phyloP scores from a whole-genome alignment of 2,329 filamentous ascomycete species.

The Cordyceps farinosa region DNA sequence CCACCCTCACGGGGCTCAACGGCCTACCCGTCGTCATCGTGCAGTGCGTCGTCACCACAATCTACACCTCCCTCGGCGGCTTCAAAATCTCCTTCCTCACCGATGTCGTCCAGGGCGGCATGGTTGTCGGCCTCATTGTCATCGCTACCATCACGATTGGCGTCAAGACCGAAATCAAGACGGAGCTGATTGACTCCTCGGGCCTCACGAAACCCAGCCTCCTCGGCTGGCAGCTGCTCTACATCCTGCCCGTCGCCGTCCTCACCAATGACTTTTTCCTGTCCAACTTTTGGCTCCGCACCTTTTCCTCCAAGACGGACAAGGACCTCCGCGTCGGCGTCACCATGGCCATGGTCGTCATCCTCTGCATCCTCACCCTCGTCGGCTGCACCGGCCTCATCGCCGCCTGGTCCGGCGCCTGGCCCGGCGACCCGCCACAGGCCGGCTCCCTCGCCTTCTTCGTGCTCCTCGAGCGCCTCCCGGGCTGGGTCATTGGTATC shows the following conservation, averaged over 20 bases:
- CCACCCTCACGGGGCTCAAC: conserved; percentile 68
- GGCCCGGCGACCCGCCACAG: conserved; percentile 56
- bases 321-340: conserved; percentile 73
- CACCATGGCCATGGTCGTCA: conserved; percentile 60
- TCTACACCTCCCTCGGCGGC: conserved; percentile 79
- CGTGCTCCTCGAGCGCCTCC: conserved; percentile 66
- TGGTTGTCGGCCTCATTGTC: conserved; percentile 72
- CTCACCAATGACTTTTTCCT: conserved; percentile 86
- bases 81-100: conserved; percentile 83
- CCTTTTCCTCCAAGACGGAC: conserved; percentile 76
- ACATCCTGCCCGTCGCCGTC: conserved; percentile 77
- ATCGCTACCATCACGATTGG: conserved; percentile 76
- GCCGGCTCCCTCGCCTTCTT: conserved; percentile 71
- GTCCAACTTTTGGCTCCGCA: conserved; percentile 79
- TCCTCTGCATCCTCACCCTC: conserved; percentile 67
- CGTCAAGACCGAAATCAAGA: conserved; percentile 69
- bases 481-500: conserved; percentile 77
- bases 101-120: conserved; percentile 74
- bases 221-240: conserved; percentile 80
- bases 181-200: conserved; percentile 62
- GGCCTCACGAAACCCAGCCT: conserved; percentile 65
- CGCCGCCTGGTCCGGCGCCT: conserved; percentile 73
- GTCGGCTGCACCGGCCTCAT: conserved; percentile 72
- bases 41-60: conserved; percentile 71
- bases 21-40: conserved; percentile 74